A percentile compares a stretch with the other conserved stretches of the same genome.
Conservation (phyloP, 257 asterid genomes). For the Solanum tacnaense region DNA sequence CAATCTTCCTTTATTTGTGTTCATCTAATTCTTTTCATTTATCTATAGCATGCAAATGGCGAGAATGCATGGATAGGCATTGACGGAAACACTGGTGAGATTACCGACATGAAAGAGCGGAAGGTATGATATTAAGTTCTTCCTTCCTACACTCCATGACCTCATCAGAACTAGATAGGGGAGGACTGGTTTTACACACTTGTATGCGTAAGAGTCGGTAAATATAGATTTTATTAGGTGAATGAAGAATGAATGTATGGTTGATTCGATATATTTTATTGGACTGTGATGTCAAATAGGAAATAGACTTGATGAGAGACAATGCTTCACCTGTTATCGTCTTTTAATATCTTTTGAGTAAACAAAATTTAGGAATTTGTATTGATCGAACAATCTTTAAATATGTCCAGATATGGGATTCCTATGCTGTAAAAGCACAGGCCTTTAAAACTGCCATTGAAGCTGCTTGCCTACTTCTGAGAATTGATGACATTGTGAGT, state of each 20-base stretch:
- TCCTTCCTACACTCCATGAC: neutral
- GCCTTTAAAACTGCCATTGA: slow-evolving; percentile 94
- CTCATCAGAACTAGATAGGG: neutral
- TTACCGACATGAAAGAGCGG: slow-evolving; percentile 85
- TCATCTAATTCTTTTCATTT: neutral
- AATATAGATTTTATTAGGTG: neutral
- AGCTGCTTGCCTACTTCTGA: slow-evolving; percentile 95
- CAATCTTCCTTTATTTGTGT: neutral
- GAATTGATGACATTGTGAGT: slow-evolving; percentile 90
- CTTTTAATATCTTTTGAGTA: neutral
- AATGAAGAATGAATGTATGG: neutral
- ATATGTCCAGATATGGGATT: slow-evolving; percentile 75
- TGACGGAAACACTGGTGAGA: slow-evolving; percentile 90
- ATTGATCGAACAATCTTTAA: neutral
- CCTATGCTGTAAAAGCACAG: slow-evolving; percentile 85
- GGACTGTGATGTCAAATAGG: neutral
- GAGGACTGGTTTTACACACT: neutral
- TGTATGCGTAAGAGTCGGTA: neutral
- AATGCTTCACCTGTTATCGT: neutral
- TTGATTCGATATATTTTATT: neutral
- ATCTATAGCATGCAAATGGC: slow-evolving; percentile 75
- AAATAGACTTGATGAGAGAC: neutral
- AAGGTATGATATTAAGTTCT: slow-evolving; percentile 37
- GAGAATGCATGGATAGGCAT: slow-evolving; percentile 97
- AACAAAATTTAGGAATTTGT: neutral